phyloP scores from a whole-genome alignment of 495 filamentous ascomycete species.

The Penicillium paxilli region DNA sequence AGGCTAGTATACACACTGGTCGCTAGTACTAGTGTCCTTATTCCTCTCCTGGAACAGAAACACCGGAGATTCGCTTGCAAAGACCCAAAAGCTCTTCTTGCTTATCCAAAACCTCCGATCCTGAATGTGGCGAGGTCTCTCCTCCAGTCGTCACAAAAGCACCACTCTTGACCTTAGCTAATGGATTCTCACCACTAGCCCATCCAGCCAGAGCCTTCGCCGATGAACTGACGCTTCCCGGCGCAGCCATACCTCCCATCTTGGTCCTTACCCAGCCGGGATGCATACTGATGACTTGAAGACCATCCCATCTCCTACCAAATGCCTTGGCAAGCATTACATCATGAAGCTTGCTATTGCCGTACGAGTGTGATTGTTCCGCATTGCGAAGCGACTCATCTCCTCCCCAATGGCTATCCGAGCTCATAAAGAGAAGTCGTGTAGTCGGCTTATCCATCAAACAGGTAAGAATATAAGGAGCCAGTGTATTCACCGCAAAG shows the following conservation, averaged over 20 bases:
- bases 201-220: slow-evolving; percentile 46
- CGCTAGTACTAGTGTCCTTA: no score
- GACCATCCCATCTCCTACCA: slow-evolving; percentile 46
- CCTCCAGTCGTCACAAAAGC: slow-evolving; percentile 29
- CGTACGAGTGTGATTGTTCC: slow-evolving; percentile 37
- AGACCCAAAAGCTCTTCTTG: slow-evolving; percentile 33
- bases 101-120: slow-evolving; percentile 28
- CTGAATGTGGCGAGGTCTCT: slow-evolving; percentile 22
- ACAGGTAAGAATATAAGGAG: slow-evolving; percentile 57
- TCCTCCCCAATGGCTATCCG: slow-evolving; percentile 50
- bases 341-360: slow-evolving; percentile 55
- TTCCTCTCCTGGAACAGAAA: slow-evolving; percentile 11
- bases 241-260: slow-evolving; percentile 55
- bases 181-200: slow-evolving; percentile 35
- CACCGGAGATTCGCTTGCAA: slow-evolving; percentile 33
- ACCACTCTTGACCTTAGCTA: slow-evolving; percentile 26
- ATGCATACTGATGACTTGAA: slow-evolving; percentile 52
- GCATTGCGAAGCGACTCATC: slow-evolving; percentile 42
- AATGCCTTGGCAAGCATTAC: slow-evolving; percentile 56
- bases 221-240: slow-evolving; percentile 46
- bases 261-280: slow-evolving; percentile 66
- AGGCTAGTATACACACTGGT: no score
- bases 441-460: slow-evolving; percentile 50
- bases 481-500: slow-evolving; percentile 58
- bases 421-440: slow-evolving; percentile 53